Conservation (phyloP, 1,284 basidiomycete genomes). For the Apiotrichum veenhuisii region DNA sequence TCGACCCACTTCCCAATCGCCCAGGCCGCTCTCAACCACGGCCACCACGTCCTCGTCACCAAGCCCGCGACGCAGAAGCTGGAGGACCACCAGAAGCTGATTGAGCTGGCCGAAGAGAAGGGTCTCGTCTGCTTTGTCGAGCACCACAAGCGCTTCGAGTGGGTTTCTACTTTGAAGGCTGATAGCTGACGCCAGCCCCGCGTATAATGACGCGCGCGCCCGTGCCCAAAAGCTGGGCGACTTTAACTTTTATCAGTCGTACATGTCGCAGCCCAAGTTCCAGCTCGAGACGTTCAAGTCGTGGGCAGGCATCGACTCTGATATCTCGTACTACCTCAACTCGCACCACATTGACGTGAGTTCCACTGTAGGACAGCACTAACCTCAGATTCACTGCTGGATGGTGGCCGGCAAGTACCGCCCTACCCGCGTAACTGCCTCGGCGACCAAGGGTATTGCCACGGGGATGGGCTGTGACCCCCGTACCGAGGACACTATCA, state of each 20-base stretch:
- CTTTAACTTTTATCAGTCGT: slow-evolving; percentile 69
- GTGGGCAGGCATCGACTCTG: slow-evolving; percentile 90
- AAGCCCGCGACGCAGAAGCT: slow-evolving; percentile 88
- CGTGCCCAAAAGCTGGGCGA: slow-evolving; percentile 74
- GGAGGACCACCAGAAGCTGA: slow-evolving; percentile 72
- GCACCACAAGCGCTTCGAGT: slow-evolving; percentile 70
- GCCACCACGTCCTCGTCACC: slow-evolving; percentile 83
- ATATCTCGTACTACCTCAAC: slow-evolving; percentile 85
- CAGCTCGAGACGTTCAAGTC: slow-evolving; percentile 90
- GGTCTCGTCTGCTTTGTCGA: slow-evolving; percentile 87
- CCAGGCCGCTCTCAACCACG: slow-evolving; percentile 74
- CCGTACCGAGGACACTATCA: slow-evolving; percentile 87
- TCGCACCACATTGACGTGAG: slow-evolving; percentile 72
- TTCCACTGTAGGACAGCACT: slow-evolving; percentile 46
- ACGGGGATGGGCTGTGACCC: slow-evolving; percentile 63
- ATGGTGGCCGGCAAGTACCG: slow-evolving; percentile 69
- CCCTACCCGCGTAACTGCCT: slow-evolving; percentile 80
- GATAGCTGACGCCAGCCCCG: slow-evolving; percentile 55
- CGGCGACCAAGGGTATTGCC: slow-evolving; percentile 82
- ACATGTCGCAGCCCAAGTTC: slow-evolving; percentile 91
- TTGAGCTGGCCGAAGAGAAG: slow-evolving; percentile 67
- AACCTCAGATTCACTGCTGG: slow-evolving; percentile 71
- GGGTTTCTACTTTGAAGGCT: slow-evolving; percentile 1
- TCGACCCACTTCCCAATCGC: slow-evolving; percentile 79
- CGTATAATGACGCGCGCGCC: slow-evolving; percentile 79